Base-by-base conservation (phyloP, 495 filamentous ascomycete species). In the Neurospora sp. region DNA sequence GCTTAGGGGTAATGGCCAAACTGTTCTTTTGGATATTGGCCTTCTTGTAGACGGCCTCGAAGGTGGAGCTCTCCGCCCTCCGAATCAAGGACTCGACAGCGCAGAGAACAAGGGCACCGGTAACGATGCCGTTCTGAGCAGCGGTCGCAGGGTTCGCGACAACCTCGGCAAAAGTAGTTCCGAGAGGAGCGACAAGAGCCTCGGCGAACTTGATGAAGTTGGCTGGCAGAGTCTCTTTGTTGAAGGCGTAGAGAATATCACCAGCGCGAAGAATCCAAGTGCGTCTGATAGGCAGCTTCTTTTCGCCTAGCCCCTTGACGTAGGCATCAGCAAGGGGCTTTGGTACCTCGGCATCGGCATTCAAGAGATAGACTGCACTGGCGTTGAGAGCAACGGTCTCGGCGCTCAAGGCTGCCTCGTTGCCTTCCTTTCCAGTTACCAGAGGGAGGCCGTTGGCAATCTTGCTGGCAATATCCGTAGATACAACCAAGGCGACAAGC, bases 301-400 rank as follows among this genome's bases (percentile, higher is more conserved):
- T 99, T 71, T 99, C 96, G 8, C 85, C 84, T 6, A 94, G 82
- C 0, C 96, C 96, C 79, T 97, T 97, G 16, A 87, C 82, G 71
- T 96, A 92, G 1, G 89, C 84, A 73, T 94, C 93, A 2, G 87
- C 73, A 16, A 91, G 84, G 17, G 89, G 77, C 74, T 91, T 90
- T 17, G 88, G 89, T 3, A 91, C 72, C 69, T 88, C 86, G 7
- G 86, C 76, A 31, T 83, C 86, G 10, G 89, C 84, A n/a, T 83
- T 75, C 14, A 97, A 77, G 37, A 90, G 84, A 79, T 83, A 86
- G 9, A 78, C 76, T 39, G 92, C 80, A 75, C 92, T 90, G 65
- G 84, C 85, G 69, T 87, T 83, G 37, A 97, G 84, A 0, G 92
- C 88, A 27, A 86, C 83, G 12, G 91, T 86, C 77, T 97, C 92